Evolutionary conservation across 2,329 filamentous ascomycete species (phyloP).

Genomic region (Calonectria pteridis): DNA sequence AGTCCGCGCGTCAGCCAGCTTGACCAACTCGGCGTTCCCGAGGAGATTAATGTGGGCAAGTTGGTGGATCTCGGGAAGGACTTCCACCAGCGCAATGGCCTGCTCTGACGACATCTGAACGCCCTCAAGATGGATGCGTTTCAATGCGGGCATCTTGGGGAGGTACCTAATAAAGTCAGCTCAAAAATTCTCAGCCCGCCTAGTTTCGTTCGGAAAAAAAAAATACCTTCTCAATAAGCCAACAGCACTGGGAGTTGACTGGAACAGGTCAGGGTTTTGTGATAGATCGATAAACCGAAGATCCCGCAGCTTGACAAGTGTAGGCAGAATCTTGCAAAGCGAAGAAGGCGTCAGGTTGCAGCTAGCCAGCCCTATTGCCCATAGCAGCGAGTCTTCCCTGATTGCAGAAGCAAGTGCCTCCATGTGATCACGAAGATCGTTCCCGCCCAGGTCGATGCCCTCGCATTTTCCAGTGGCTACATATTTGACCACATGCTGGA

Average conservation of each 20-base stretch:
- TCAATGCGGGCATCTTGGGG: slow-evolving; percentile 81
- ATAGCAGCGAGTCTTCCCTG: slow-evolving; percentile 70
- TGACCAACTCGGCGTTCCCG: slow-evolving; percentile 80
- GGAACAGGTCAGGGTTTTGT: slow-evolving; percentile 87
- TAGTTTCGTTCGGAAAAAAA: too few relatives aligned
- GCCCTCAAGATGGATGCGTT: slow-evolving; percentile 88
- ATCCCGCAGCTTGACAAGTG: slow-evolving; percentile 75
- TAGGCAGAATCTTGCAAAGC: slow-evolving; percentile 81
- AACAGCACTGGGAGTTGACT: slow-evolving; percentile 78
- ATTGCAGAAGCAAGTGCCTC: slow-evolving; percentile 66
- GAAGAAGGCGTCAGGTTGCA: slow-evolving; percentile 83
- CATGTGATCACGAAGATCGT: slow-evolving; percentile 73
- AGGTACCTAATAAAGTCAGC: slow-evolving; percentile 68
- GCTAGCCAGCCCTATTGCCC: slow-evolving; percentile 87
- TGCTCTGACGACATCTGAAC: slow-evolving; percentile 88
- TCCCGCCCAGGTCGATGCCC: slow-evolving; percentile 90
- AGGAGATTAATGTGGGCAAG: slow-evolving; percentile 90
- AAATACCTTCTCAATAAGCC: slow-evolving; percentile 79
- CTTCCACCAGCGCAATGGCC: slow-evolving; percentile 89
- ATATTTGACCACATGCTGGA: slow-evolving; percentile 83
- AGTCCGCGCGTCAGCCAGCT: slow-evolving; percentile 79
- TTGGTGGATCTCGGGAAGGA: slow-evolving; percentile 84
- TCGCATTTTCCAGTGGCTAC: slow-evolving; percentile 83
- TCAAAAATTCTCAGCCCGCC: background rate
- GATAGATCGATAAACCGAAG: slow-evolving; percentile 94